Base-by-base conservation (phyloP, 306 rosid genomes). In the Astragalus membranaceus region DNA sequence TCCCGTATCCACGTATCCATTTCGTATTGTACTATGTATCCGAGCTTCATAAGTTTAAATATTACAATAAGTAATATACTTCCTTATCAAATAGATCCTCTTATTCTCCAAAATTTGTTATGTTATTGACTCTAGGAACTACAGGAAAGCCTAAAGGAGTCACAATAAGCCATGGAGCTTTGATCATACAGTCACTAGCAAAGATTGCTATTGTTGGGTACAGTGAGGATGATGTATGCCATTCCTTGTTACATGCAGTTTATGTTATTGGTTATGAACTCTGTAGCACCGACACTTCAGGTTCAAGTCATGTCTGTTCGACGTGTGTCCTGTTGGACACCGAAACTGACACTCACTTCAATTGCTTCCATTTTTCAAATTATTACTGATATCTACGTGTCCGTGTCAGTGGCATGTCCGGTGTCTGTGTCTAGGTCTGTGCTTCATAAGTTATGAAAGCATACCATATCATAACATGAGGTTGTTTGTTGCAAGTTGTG, bases 81-180 rank as follows among this genome's bases (percentile, higher is more conserved):
- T 48, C 46, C 53, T 43, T 1, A 43, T 49, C 6, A 17, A 10
- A 54, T 30, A 8, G 58, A 43, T 16, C 35, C 43, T 68, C 52
- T 6, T 51, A 26, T 12, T 60, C 42, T 49, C 10, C 81, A 33
- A 50, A 44, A n/a, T 23, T 23, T 69, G 32, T 30, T 30, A 29
- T 73, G 29, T 62, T 70, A 26, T 75, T 77, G n/a, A 67, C 50
- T 59, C 4, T 52, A 94, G 98, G 98, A 75, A 90, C 97, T 36
- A 88, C 91, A 2, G 97, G 98, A 73, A 87, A 86, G 80, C 96
- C 98, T 52, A 94, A 90, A 77, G 97, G 97, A 81, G 95, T 91
- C 44, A 54, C 86, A 62, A 66, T 94, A 64, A 94, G 82, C 46
- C 97, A 94, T 83, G 85, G 86, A 43, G 87, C 92, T 75, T 76